These are phyloP conservation scores for Sporothrix euskadiensis DNA, from an alignment of 2,329 filamentous ascomycete genomes.

Conservation along the genomic window DNA sequence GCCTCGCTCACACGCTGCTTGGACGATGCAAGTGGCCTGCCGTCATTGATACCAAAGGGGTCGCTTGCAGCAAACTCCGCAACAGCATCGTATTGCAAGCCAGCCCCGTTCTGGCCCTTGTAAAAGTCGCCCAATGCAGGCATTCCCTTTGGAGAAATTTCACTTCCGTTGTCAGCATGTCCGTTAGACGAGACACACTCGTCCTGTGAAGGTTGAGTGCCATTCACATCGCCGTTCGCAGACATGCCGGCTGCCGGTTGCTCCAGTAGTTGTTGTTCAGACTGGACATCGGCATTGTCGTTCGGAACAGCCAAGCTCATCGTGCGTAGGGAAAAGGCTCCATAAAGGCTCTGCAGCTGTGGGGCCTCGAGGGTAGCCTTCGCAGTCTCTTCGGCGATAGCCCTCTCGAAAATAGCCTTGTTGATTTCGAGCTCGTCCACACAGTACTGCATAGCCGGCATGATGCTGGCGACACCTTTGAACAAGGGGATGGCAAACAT, in stretches of 20 bases:
- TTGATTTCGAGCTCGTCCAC: constrained; percentile 80
- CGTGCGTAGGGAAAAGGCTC: constrained; percentile 49
- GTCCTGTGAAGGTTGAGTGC: neutral
- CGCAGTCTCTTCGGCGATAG: constrained; percentile 64
- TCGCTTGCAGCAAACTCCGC: constrained; percentile 53
- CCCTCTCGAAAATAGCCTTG: constrained; percentile 69
- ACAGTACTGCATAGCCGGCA: constrained; percentile 82
- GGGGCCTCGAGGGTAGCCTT: constrained; percentile 46
- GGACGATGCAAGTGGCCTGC: constrained; percentile 43
- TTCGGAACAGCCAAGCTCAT: constrained; percentile 44
- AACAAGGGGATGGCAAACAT: constrained; percentile 93
- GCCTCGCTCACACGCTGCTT: constrained; percentile 62
- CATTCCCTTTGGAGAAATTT: constrained; percentile 37
- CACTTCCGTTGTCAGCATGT: neutral
- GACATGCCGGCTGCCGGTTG: constrained; percentile 27
- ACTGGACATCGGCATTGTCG: constrained; percentile 26
- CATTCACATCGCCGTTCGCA: neutral
- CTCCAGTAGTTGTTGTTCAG: neutral
- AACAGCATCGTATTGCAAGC: constrained; percentile 49
- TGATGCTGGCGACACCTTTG: constrained; percentile 78
- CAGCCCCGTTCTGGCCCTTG: constrained; percentile 47
- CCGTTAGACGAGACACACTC: neutral
- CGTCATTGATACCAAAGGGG: constrained; percentile 48
- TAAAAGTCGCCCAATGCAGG: constrained; percentile 42
- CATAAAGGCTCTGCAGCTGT: constrained; percentile 41